Conservation (phyloP, 1,284 basidiomycete genomes). For the Tilletia walkeri region DNA sequence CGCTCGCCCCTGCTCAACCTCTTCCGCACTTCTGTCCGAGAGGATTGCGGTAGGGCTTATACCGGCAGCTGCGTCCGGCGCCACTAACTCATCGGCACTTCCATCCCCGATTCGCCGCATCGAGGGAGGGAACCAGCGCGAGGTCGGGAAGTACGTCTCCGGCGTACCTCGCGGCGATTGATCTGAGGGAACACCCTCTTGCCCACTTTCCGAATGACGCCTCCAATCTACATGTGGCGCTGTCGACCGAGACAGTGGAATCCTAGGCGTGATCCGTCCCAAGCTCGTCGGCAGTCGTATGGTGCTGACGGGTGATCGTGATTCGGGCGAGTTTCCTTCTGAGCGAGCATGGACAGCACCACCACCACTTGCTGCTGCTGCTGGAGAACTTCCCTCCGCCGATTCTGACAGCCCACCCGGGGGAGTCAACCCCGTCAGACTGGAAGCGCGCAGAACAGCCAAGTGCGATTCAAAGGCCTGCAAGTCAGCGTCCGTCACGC, state of each 20-base stretch:
- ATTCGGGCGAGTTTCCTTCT: no score
- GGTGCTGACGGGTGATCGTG: background rate
- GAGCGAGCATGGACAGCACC: no score
- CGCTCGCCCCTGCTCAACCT: background rate
- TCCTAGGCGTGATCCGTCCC: background rate
- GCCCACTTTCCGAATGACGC: no score
- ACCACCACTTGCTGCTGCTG: no score
- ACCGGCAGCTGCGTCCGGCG: background rate
- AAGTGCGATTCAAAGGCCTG: background rate
- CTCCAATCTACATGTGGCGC: no score
- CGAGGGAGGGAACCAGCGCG: slow-evolving; percentile 2
- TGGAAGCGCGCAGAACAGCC: background rate
- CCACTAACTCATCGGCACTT: background rate
- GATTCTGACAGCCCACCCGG: no score
- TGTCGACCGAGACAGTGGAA: no score
- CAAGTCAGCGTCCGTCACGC: background rate
- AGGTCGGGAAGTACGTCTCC: slow-evolving; percentile 1
- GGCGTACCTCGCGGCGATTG: background rate
- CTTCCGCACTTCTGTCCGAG: background rate
- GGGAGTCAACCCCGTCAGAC: no score
- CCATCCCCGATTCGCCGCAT: background rate
- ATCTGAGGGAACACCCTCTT: background rate
- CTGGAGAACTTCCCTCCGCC: no score
- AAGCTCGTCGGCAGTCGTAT: background rate
- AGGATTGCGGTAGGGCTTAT: background rate